phyloP scores from a whole-genome alignment of 306 rosid genomes.

The Ziziphus jujuba region DNA sequence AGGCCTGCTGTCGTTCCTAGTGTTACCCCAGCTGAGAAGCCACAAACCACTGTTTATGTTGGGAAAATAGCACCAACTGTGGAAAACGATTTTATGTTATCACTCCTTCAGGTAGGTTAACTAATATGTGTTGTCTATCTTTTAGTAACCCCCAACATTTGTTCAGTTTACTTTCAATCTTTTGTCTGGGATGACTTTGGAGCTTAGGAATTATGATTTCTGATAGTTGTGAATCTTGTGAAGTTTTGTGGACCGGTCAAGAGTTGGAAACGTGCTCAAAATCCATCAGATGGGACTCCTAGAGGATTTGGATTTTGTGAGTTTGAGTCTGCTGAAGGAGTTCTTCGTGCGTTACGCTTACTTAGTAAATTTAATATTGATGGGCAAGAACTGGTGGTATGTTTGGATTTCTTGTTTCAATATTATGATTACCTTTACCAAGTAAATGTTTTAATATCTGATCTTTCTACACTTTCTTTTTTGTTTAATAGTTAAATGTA shows the following conservation, averaged over 20 bases:
- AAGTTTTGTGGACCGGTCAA: constrained; percentile 93
- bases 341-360: constrained; percentile 89
- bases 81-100: constrained; percentile 83
- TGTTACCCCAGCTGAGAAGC: constrained; percentile 78
- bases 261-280: constrained; percentile 95
- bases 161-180: neutral
- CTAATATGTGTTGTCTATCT: constrained; percentile 7
- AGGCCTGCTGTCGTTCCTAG: constrained; percentile 75
- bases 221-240: constrained; percentile 25
- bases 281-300: constrained; percentile 84
- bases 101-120: constrained; percentile 73
- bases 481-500: constrained; percentile 61
- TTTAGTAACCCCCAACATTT: neutral
- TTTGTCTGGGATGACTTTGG: neutral
- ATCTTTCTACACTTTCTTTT: constrained; percentile 21
- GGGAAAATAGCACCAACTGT: constrained; percentile 93
- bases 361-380: constrained; percentile 83
- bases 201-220: constrained; percentile 7
- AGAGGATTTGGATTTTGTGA: constrained; percentile 92
- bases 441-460: constrained; percentile 15
- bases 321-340: constrained; percentile 96
- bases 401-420: constrained; percentile 24
- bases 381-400: constrained; percentile 92
- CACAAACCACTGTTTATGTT: constrained; percentile 80
- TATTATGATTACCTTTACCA: neutral